Conservation (phyloP, 805 yeast genomes). For the Candida tallmaniae region DNA sequence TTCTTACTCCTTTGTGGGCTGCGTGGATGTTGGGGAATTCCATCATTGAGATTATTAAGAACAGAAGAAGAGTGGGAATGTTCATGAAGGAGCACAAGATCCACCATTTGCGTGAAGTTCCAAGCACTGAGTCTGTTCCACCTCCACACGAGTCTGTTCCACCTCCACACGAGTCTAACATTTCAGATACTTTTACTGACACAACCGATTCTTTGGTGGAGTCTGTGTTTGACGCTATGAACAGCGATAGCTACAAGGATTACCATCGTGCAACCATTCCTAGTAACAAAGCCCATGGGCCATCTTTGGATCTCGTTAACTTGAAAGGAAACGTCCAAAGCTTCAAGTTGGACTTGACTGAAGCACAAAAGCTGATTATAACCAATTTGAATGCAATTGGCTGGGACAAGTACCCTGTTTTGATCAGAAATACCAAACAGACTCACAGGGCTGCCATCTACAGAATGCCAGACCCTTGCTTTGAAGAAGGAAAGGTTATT, state of each 20-base stretch:
- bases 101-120: constrained; percentile 20
- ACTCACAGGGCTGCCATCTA: constrained; percentile 84
- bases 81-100: constrained; percentile 26
- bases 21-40: constrained; percentile 48
- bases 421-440: constrained; percentile 58
- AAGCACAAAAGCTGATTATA: constrained; percentile 49
- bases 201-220: constrained; percentile 64
- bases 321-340: constrained; percentile 17
- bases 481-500: constrained; percentile 67
- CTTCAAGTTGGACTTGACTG: constrained; percentile 33
- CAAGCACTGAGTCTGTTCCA: constrained; percentile 1
- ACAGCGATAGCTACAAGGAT: constrained; percentile 23
- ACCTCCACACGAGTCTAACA: constrained; percentile 13
- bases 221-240: constrained; percentile 56
- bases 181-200: constrained; percentile 42
- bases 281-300: constrained; percentile 1
- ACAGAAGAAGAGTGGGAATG: constrained; percentile 21
- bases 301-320: constrained; percentile 12
- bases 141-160: constrained; percentile 6
- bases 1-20: constrained; percentile 63
- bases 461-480: constrained; percentile 45
- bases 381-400: constrained; percentile 49
- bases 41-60: constrained; percentile 31
- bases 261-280: constrained; percentile 6
- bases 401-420: constrained; percentile 72